Base-by-base conservation (phyloP, 805 yeast genomes). In the Kluyveromyces lactis region DNA sequence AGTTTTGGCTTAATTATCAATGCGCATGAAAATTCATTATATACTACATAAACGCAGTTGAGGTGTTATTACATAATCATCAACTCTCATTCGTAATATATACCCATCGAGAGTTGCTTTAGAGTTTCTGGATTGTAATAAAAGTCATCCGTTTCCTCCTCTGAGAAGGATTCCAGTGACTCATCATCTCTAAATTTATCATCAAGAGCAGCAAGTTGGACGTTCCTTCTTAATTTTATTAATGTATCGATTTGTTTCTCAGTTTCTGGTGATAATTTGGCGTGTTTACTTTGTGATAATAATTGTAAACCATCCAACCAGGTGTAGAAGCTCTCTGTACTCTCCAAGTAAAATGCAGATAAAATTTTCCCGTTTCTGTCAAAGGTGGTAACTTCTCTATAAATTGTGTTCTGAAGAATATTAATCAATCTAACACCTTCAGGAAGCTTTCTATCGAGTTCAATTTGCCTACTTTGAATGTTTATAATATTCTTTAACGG, bases 291-390 rank as follows among this genome's bases (percentile, higher is more conserved):
- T 52, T 60, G 17, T 49, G 54, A 39, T 26, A 76, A 52, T 53
- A 77, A 62, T 50, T 75, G 76, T 40, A 85, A 57, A 0, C 94
- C 95, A 60, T 86, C 95, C 26, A 81, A 63, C 94, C 94, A 86
- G 6, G 79, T 73, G 39, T 73, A 75, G 31, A 81, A 76, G 36
- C 75, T 71, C 35, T 80, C 85, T 46, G 73, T 72, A 1, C 85
- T 79, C 42, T 82, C 89, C 11, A 84, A 73, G 53, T 71, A 84
- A 50, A 84, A 80, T n/a, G 68, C 57, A 40, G 84, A 66, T 9
- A 77, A 47, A 15, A 62, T 52, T 31, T 69, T 67, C 26, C 61
- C 61, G 27, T 59, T 53, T 49, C 68, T 52, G 48, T 68, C 76
- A 10, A 68, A 44, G 15, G 81, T 55, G 1, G 74, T 64, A 38